Conservation (phyloP, 192 early-diverging fungal species). For the Coemansia sp. region DNA sequence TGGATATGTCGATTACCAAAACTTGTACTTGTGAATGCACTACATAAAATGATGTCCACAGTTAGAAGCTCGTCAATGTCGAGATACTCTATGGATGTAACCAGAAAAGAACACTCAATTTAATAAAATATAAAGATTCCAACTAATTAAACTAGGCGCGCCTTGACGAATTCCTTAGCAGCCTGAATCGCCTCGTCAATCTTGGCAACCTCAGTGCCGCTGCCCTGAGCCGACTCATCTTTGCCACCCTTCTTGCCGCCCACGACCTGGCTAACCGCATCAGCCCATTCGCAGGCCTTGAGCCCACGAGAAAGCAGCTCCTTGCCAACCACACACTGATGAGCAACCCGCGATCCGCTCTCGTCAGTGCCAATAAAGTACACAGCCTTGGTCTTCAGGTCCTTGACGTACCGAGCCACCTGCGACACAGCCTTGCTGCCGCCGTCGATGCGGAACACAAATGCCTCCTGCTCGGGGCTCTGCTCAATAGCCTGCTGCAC, state of each 20-base stretch:
- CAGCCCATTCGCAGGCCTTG: slow-evolving; percentile 91
- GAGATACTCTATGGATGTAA: too few species aligned
- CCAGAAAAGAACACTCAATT: neutral
- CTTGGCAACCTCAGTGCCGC: slow-evolving; percentile 65
- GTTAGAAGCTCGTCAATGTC: too few species aligned
- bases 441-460: slow-evolving; percentile 63
- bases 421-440: slow-evolving; percentile 83
- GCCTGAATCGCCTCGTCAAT: slow-evolving; percentile 73
- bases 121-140: neutral
- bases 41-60: too few species aligned
- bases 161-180: slow-evolving; percentile 74
- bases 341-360: slow-evolving; percentile 66
- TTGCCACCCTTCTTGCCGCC: slow-evolving; percentile 96
- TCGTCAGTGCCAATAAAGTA: slow-evolving; percentile 79
- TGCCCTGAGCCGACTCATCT: slow-evolving; percentile 90
- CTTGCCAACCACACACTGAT: slow-evolving; percentile 84
- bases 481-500: slow-evolving; percentile 73
- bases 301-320: slow-evolving; percentile 72
- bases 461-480: slow-evolving; percentile 55
- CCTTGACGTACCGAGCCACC: slow-evolving; percentile 79
- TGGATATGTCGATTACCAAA: too few species aligned
- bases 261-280: slow-evolving; percentile 74
- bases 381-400: slow-evolving; percentile 78
- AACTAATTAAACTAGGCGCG: slow-evolving; percentile 9
- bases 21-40: too few species aligned